These are phyloP conservation scores for Schizochytrium sp. DNA, from an alignment of 108 stramenopile genomes.

Conservation along the genomic window DNA sequence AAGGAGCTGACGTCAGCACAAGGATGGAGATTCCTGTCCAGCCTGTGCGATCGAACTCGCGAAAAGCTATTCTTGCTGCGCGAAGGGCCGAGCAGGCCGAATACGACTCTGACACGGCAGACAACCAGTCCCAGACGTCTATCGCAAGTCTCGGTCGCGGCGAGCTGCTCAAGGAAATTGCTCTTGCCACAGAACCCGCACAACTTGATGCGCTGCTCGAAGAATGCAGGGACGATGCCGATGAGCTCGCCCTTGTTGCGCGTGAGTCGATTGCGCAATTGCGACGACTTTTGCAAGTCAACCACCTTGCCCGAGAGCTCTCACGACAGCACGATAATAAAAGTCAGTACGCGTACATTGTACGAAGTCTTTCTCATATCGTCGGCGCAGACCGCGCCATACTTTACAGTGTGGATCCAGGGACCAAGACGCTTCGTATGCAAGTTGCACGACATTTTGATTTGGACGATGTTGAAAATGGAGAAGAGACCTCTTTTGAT, in stretches of 20 bases:
- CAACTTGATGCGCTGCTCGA: background rate
- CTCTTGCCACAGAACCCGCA: background rate
- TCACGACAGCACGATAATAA: background rate
- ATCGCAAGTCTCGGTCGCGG: background rate
- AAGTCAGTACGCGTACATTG: background rate
- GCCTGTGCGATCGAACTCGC: too few species aligned
- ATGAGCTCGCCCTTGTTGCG: background rate
- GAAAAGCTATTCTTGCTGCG: too few species aligned
- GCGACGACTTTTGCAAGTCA: background rate
- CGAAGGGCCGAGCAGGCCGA: too few species aligned
- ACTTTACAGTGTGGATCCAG: background rate
- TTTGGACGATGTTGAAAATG: background rate
- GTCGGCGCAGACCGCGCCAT: background rate
- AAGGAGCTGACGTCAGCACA: too few species aligned
- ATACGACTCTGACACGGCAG: too few species aligned
- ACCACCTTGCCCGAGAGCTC: background rate
- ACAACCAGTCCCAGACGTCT: too few species aligned
- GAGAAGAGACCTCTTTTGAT: too few species aligned
- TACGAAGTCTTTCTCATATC: background rate
- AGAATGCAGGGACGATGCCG: background rate
- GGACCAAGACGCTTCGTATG: background rate
- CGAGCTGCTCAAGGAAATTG: background rate
- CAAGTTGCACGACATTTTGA: background rate
- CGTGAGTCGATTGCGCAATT: background rate
- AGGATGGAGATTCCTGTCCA: too few species aligned